These are phyloP conservation scores for Bryoglossum gracile DNA, from an alignment of 495 filamentous ascomycete species.

Conservation along the genomic window DNA sequence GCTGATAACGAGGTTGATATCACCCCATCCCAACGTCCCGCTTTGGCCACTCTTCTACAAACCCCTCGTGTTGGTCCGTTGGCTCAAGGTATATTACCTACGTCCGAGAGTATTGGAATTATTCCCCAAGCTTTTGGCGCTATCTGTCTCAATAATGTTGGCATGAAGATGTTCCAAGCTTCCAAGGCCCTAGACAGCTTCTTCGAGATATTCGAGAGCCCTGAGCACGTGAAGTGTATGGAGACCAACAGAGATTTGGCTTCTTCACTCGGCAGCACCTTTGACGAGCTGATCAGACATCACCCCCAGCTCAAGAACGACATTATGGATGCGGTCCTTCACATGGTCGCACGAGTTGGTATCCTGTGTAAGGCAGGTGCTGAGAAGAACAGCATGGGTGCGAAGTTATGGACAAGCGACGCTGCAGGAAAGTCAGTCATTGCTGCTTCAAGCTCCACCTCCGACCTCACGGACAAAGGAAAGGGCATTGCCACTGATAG, in stretches of 20 bases:
- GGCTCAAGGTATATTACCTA: slow-evolving; percentile 72
- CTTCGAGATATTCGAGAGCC: slow-evolving; percentile 90
- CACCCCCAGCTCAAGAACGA: slow-evolving; percentile 74
- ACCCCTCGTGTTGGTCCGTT: slow-evolving; percentile 38
- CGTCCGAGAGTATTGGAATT: slow-evolving; percentile 74
- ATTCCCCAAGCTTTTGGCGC: slow-evolving; percentile 86
- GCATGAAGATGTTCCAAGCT: slow-evolving; percentile 82
- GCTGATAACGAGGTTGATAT: slow-evolving; percentile 1
- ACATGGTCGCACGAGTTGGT: slow-evolving; percentile 75
- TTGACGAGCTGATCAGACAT: slow-evolving; percentile 92
- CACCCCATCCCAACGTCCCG: slow-evolving; percentile 5
- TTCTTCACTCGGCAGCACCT: slow-evolving; percentile 63
- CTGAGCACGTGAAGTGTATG: slow-evolving; percentile 79
- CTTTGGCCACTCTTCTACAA: slow-evolving; percentile 25
- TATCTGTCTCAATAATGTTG: slow-evolving; percentile 81
- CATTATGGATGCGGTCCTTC: slow-evolving; percentile 71
- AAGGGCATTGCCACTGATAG: slow-evolving; percentile 33
- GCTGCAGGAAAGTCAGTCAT: slow-evolving; percentile 41
- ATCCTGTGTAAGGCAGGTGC: slow-evolving; percentile 62
- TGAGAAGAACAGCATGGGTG: slow-evolving; percentile 59
- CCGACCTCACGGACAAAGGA: slow-evolving; percentile 23
- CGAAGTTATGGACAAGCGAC: slow-evolving; percentile 63
- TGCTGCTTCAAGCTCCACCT: slow-evolving; percentile 34
- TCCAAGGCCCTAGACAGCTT: slow-evolving; percentile 77
- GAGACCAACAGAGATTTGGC: slow-evolving; percentile 61